These are phyloP conservation scores for Naematelia aurantialba DNA, from an alignment of 768 basidiomycete species.

Conservation along the genomic window DNA sequence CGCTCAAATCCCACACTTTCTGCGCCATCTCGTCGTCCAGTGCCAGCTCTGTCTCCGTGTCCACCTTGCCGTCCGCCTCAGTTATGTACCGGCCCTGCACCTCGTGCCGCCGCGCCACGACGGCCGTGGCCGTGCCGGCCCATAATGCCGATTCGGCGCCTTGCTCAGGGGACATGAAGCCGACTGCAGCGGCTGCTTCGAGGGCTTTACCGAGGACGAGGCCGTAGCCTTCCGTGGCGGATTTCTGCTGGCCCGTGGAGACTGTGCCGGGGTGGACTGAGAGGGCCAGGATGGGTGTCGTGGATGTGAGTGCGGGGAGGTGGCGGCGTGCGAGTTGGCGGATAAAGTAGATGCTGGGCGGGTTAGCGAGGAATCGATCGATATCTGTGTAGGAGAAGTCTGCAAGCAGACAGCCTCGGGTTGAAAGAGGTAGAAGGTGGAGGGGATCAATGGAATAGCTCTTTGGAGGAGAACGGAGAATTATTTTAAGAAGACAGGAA, in stretches of 20 bases:
- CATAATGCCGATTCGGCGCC: slow-evolving; percentile 46
- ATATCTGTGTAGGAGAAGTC: no score
- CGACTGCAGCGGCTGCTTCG: slow-evolving; percentile 30
- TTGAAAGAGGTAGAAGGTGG: no score
- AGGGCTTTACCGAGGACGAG: slow-evolving; percentile 34
- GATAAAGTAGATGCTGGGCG: slow-evolving; percentile 42
- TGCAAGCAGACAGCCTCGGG: no score
- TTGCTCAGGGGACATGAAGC: slow-evolving; percentile 49
- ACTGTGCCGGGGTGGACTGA: slow-evolving; percentile 49
- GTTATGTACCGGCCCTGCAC: slow-evolving; percentile 46
- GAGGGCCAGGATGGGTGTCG: slow-evolving; percentile 39
- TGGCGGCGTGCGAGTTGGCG: slow-evolving; percentile 36
- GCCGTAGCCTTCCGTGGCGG: slow-evolving; percentile 44
- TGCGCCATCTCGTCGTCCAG: slow-evolving; percentile 33
- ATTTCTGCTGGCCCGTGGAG: slow-evolving; percentile 47
- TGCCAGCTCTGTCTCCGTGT: slow-evolving; percentile 44
- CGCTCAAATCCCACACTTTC: slow-evolving; percentile 45
- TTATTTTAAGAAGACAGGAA: background rate
- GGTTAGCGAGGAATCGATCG: no score
- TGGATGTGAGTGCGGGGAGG: slow-evolving; percentile 35
- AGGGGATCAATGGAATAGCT: no score
- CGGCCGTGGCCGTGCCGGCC: slow-evolving; percentile 35
- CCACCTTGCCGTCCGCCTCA: slow-evolving; percentile 47
- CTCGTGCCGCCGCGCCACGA: slow-evolving; percentile 29
- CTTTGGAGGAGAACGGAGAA: background rate